Evolutionary conservation across 2,329 filamentous ascomycete species (phyloP).

Genomic region (Aureobasidium musti): DNA sequence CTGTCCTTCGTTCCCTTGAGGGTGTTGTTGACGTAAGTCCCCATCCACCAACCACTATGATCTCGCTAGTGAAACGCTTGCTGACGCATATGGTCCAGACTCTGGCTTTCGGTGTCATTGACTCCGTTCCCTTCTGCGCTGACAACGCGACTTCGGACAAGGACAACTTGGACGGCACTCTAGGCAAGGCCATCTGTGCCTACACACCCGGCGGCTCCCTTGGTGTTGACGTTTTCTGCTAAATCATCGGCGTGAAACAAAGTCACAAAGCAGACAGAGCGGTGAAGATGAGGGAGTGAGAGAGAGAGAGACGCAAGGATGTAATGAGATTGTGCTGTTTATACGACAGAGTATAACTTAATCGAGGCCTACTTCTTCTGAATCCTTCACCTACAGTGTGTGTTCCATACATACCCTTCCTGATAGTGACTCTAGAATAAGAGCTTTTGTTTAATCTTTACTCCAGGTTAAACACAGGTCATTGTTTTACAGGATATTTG

Average conservation of each 20-base stretch:
- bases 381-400: no score
- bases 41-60: no score
- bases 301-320: not conserved
- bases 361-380: no score
- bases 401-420: not conserved
- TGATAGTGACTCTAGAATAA: no score
- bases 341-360: no score
- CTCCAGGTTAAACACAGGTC: no score
- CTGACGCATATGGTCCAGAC: not conserved
- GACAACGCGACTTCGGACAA: constrained; percentile 20
- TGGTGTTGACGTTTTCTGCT: constrained; percentile 30
- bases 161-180: constrained; percentile 24
- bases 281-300: not conserved
- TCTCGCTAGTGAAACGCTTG: no score
- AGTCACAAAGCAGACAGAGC: no score
- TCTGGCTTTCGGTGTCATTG: constrained; percentile 29
- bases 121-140: constrained; percentile 25
- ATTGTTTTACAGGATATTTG: no score
- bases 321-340: not conserved
- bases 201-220: constrained; percentile 31
- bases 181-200: constrained; percentile 27
- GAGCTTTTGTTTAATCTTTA: no score
- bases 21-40: constrained; percentile 19
- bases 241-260: not conserved
- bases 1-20: constrained; percentile 34